These are phyloP conservation scores for Pythium dissimile DNA, from an alignment of 352 stramenopile genomes.

Conservation along the genomic window DNA sequence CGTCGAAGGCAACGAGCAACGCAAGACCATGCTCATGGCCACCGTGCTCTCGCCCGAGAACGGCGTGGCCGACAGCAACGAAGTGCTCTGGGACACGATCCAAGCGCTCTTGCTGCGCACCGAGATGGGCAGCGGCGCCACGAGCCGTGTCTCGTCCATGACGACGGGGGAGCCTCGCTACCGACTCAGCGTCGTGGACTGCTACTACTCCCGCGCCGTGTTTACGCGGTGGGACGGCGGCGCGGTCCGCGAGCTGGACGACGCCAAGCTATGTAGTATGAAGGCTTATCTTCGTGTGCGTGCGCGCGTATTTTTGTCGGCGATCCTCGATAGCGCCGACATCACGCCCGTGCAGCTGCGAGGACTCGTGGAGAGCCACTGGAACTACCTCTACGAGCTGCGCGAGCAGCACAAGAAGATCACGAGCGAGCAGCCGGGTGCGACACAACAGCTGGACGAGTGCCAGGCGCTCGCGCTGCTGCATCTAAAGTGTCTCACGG, in stretches of 20 bases:
- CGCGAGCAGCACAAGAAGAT: neutral
- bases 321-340: conserved; percentile 8
- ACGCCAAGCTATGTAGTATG: neutral
- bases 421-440: neutral
- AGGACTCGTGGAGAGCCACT: conserved; percentile 14
- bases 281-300: conserved; percentile 13
- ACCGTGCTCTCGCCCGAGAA: conserved; percentile 32
- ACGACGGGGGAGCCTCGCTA: neutral
- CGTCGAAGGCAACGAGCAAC: conserved; percentile 46
- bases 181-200: conserved; percentile 3
- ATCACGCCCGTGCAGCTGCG: neutral
- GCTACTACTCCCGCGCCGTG: conserved; percentile 3
- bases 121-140: neutral
- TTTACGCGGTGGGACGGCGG: neutral
- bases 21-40: conserved; percentile 52
- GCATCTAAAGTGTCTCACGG: conserved; percentile 18
- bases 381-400: conserved; percentile 8
- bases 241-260: neutral
- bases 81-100: conserved; percentile 24
- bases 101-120: conserved; percentile 1
- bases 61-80: conserved; percentile 26
- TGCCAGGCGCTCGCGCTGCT: conserved; percentile 11
- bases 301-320: conserved; percentile 14
- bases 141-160: no score
- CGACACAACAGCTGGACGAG: neutral